A percentile compares a stretch with the other conserved stretches of the same genome.
These are phyloP conservation scores for Fraxinus baroniana DNA, from an alignment of 305 asterid genomes.

Conservation along the genomic window DNA sequence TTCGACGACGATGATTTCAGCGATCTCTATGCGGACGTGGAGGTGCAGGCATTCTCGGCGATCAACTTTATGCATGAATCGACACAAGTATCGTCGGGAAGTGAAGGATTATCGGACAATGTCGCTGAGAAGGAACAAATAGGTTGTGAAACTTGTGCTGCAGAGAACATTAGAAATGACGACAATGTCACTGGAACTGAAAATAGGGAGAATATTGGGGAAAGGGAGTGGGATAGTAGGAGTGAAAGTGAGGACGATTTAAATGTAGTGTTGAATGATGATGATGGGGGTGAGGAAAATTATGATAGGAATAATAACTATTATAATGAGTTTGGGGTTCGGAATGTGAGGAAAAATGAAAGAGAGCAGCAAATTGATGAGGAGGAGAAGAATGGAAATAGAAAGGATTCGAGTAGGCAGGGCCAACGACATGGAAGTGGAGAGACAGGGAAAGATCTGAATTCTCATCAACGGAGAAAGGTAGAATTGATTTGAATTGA, in stretches of 20 bases:
- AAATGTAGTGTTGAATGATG: constrained; percentile 39
- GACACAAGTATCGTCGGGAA: constrained; percentile 21
- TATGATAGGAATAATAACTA: background rate
- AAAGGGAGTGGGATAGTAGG: constrained; percentile 19
- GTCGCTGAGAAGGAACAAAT: constrained; percentile 14
- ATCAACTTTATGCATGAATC: constrained; percentile 36
- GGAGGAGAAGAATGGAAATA: constrained; percentile 25
- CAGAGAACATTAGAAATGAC: background rate
- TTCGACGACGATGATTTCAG: constrained; percentile 51
- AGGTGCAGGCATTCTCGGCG: constrained; percentile 53
- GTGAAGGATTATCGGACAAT: constrained; percentile 7
- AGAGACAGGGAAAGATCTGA: constrained; percentile 11
- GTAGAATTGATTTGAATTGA: constrained; percentile 21
- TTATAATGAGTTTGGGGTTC: too few relatives aligned
- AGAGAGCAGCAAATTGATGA: constrained; percentile 11
- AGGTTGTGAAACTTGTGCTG: background rate
- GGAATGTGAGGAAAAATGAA: background rate
- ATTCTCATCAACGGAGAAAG: constrained; percentile 29
- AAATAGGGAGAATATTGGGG: constrained; percentile 1
- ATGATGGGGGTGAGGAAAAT: background rate
- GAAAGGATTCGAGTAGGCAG: constrained; percentile 16
- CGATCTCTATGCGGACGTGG: constrained; percentile 67
- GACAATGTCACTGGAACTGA: constrained; percentile 13
- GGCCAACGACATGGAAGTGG: background rate
- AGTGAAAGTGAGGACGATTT: constrained; percentile 39